phyloP scores from a whole-genome alignment of 768 basidiomycete species.

The Pisolithus microcarpus region DNA sequence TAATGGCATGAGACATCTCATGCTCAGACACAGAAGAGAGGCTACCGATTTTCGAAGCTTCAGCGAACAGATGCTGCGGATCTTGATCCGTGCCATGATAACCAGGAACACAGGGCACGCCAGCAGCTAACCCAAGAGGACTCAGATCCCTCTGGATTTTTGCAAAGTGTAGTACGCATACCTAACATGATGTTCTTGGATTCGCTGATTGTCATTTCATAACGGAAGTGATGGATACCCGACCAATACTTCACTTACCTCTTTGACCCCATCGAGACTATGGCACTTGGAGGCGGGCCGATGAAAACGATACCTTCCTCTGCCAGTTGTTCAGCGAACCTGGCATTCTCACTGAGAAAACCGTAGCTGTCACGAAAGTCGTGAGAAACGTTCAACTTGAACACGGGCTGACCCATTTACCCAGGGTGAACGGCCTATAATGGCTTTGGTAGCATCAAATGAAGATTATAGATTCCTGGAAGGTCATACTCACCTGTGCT shows the following conservation, averaged over 20 bases:
- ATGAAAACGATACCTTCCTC: conserved; percentile 82
- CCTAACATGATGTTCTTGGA: conserved; percentile 93
- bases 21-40: neutral
- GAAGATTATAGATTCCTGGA: neutral
- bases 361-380: conserved; percentile 50
- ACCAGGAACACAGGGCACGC: conserved; percentile 90
- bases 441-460: neutral
- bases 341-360: conserved; percentile 87
- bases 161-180: conserved; percentile 24
- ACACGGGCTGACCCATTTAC: conserved; percentile 29
- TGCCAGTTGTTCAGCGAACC: conserved; percentile 69
- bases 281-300: conserved; percentile 82
- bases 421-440: conserved; percentile 87
- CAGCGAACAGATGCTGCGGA: conserved; percentile 54
- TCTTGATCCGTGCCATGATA: conserved; percentile 86
- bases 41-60: conserved; percentile 66
- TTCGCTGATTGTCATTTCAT: conserved; percentile 44
- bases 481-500: conserved; percentile 57
- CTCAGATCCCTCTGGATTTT: conserved; percentile 5
- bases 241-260: conserved; percentile 41
- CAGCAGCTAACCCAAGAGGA: conserved; percentile 50
- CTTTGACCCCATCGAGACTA: conserved; percentile 93
- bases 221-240: neutral
- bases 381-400: conserved; percentile 3
- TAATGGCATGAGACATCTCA: neutral